phyloP scores from a whole-genome alignment of 2,329 filamentous ascomycete species.

The Pseudocercospora pini-densiflorae region DNA sequence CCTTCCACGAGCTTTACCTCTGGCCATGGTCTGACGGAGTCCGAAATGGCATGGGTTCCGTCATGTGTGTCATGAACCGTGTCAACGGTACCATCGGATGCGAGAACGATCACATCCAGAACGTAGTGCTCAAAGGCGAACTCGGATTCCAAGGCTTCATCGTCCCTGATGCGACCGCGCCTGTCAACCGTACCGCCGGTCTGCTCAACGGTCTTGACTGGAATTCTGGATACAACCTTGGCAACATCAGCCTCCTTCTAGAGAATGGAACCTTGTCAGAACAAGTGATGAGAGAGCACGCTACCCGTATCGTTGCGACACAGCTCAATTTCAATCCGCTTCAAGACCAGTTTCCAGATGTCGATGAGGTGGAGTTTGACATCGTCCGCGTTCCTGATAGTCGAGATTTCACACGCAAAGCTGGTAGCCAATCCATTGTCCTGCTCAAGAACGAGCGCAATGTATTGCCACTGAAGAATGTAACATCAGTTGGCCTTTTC shows the following conservation, averaged over 20 bases:
- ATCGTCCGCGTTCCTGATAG: too few relatives aligned
- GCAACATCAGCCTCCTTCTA: too few relatives aligned
- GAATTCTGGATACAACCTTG: too few relatives aligned
- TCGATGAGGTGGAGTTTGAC: too few relatives aligned
- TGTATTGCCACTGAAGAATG: conserved; percentile 57
- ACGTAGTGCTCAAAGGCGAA: not conserved
- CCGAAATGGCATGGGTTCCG: not conserved
- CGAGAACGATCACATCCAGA: not conserved
- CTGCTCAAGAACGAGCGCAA: conserved; percentile 56
- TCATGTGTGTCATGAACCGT: conserved; percentile 1
- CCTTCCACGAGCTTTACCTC: conserved; percentile 2
- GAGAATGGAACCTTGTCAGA: too few relatives aligned
- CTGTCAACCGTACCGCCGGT: too few relatives aligned
- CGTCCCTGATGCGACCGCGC: not conserved
- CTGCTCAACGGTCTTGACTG: too few relatives aligned
- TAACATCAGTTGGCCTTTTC: conserved; percentile 52
- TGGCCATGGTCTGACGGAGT: conserved; percentile 1
- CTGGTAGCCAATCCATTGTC: conserved; percentile 21
- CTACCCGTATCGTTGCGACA: too few relatives aligned
- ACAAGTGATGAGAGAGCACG: too few relatives aligned
- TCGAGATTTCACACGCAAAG: not conserved
- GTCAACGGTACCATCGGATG: not conserved
- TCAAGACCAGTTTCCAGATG: not conserved
- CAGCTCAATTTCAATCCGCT: not conserved
- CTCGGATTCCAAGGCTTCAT: not conserved